Evolutionary conservation across 495 filamentous ascomycete species (phyloP).

Genomic region (Neurospora pannonica): DNA sequence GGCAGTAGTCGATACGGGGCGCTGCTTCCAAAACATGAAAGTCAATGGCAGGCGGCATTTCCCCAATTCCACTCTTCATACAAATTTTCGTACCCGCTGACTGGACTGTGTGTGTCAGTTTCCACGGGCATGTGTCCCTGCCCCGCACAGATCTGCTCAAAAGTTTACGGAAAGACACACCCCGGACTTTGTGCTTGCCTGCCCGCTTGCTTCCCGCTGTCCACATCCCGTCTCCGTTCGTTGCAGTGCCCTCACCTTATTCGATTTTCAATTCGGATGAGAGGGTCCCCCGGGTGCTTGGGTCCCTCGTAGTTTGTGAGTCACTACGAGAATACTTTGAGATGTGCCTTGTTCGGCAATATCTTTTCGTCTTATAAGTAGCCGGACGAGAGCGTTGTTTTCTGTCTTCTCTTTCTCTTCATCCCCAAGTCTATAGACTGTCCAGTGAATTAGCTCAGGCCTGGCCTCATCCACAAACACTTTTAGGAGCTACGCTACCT

Average conservation of each 20-base stretch:
- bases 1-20: background rate
- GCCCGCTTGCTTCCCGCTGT: background rate
- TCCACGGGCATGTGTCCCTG: background rate
- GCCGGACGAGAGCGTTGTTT: background rate
- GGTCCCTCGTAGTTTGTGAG: background rate
- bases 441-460: background rate
- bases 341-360: background rate
- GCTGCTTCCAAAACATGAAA: background rate
- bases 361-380: background rate
- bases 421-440: background rate
- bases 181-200: background rate
- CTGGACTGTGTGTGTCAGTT: background rate
- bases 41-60: background rate
- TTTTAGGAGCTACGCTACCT: background rate
- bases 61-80: background rate
- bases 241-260: background rate
- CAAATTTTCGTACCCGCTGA: background rate
- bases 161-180: background rate
- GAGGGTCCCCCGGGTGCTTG: background rate
- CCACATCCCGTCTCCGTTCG: background rate
- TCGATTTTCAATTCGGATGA: background rate
- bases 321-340: background rate
- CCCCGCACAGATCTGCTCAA: background rate
- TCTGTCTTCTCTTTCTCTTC: background rate
- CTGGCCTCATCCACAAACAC: background rate